Percentiles rank a stretch among this genome's conserved stretches.
Conservation (phyloP, 306 rosid genomes). For the Crataegus laevigata region DNA sequence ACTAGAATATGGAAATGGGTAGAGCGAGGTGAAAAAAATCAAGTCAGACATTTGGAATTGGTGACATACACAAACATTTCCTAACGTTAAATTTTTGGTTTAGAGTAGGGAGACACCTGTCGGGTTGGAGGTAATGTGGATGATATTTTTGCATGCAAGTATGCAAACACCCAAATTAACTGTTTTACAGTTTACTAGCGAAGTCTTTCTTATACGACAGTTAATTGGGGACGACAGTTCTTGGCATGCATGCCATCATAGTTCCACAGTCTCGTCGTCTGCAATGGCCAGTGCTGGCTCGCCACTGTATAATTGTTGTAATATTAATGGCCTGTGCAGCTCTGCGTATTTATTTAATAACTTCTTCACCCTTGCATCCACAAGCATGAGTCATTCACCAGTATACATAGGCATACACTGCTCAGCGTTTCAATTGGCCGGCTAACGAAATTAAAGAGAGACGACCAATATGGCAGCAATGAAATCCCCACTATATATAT, state of each 20-base stretch:
- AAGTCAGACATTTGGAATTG: not conserved
- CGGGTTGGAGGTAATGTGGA: not conserved
- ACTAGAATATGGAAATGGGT: not conserved
- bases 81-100: too few relatives aligned
- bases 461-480: too few relatives aligned
- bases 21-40: not conserved
- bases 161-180: not conserved
- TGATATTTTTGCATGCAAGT: not conserved
- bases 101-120: not conserved
- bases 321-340: not conserved
- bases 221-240: not conserved
- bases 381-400: not conserved
- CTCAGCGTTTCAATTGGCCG: not conserved
- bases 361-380: not conserved
- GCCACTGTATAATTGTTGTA: not conserved
- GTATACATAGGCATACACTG: not conserved
- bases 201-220: not conserved
- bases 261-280: not conserved
- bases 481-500: too few relatives aligned
- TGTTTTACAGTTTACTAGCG: not conserved
- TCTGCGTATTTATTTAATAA: not conserved
- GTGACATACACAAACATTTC: not conserved
- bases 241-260: not conserved
- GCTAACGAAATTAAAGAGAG: not conserved
- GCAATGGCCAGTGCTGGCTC: not conserved